These are phyloP conservation scores for Fusarium dlaminii DNA, from an alignment of 2,329 filamentous ascomycete species.

Conservation along the genomic window DNA sequence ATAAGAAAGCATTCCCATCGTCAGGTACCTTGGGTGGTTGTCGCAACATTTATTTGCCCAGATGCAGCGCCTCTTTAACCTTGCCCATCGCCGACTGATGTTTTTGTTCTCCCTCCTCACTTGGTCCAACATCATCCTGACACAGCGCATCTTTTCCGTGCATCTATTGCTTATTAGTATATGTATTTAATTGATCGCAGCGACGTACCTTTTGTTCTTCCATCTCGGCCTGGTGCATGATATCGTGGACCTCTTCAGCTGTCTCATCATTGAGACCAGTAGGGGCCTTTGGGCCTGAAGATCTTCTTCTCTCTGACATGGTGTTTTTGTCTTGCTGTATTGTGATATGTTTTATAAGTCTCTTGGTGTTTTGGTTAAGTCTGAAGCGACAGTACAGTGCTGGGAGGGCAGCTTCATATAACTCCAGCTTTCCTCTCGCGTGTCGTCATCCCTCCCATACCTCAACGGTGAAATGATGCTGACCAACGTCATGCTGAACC, in stretches of 20 bases:
- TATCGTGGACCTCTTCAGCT: conserved; percentile 46
- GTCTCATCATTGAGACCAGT: conserved; percentile 45
- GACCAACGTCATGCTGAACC: conserved; percentile 37
- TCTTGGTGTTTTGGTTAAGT: not conserved
- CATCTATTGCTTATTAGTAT: conserved; percentile 16
- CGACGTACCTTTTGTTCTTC: conserved; percentile 44
- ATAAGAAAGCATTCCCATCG: not conserved
- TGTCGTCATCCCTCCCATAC: conserved; percentile 34
- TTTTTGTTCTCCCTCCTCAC: not conserved
- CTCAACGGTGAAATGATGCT: conserved; percentile 35
- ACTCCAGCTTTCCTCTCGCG: not conserved
- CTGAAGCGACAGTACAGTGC: not conserved
- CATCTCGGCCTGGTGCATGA: conserved; percentile 48
- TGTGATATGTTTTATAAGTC: not conserved
- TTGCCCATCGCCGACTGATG: conserved; percentile 37
- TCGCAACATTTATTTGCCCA: conserved; percentile 32
- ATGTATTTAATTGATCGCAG: rapidly evolving
- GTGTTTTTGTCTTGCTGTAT: not conserved
- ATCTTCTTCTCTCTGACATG: conserved; percentile 27
- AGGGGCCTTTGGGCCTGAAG: conserved; percentile 22
- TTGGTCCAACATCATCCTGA: conserved; percentile 27
- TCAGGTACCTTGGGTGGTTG: rapidly evolving
- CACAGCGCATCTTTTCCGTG: conserved; percentile 39
- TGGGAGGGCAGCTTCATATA: conserved; percentile 32
- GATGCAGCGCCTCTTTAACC: conserved; percentile 41